phyloP scores from a whole-genome alignment of 441 rosid genomes.

The Pelargonium australe region DNA sequence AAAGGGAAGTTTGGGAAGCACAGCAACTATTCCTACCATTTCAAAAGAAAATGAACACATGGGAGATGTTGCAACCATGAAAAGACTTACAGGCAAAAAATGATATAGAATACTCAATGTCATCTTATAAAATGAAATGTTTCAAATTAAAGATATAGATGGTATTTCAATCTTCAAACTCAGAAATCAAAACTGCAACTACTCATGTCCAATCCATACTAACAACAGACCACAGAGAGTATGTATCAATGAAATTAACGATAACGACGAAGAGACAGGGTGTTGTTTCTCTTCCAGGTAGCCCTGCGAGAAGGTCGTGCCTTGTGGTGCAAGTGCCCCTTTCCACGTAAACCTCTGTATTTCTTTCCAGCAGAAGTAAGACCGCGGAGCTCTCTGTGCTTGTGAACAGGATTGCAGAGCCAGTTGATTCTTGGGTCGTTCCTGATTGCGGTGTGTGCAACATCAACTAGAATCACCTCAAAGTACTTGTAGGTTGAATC shows the following conservation, averaged over 20 bases:
- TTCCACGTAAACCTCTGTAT: conserved; percentile 28
- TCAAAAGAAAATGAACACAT: too few relatives aligned
- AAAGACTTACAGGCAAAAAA: not conserved
- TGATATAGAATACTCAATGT: too few relatives aligned
- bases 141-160: not conserved
- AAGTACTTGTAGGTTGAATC: conserved; percentile 28
- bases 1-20: too few relatives aligned
- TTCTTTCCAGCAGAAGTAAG: conserved; percentile 31
- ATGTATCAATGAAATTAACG: conserved; percentile 6
- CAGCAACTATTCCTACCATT: too few relatives aligned
- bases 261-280: conserved; percentile 30
- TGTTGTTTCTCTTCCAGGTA: conserved; percentile 30
- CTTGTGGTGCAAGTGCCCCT: conserved; percentile 29
- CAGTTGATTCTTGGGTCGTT: conserved; percentile 25
- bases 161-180: conserved; percentile 10
- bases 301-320: conserved; percentile 30
- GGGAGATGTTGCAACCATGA: not conserved
- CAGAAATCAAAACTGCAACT: not conserved
- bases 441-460: conserved; percentile 25
- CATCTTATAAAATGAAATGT: not conserved
- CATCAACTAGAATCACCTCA: conserved; percentile 26
- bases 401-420: conserved; percentile 28
- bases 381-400: conserved; percentile 31
- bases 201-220: not conserved
- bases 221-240: conserved; percentile 9